phyloP scores from a whole-genome alignment of 1,139 yeast species.

The Meyerozyma carpophila region DNA sequence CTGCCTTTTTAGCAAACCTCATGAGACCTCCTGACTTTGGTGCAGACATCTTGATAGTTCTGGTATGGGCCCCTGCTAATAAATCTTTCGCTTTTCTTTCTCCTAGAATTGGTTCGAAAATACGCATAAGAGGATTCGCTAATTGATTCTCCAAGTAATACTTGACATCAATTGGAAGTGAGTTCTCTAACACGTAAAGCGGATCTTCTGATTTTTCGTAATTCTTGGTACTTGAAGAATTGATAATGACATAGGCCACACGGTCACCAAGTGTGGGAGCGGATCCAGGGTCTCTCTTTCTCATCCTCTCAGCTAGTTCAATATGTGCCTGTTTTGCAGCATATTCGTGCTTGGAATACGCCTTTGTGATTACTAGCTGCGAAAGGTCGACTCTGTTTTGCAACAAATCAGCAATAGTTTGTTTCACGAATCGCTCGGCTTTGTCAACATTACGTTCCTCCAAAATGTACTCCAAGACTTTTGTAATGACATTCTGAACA shows the following conservation, averaged over 20 bases:
- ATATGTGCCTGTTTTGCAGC: constrained; percentile 97
- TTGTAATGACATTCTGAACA: constrained; percentile 91
- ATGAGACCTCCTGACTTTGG: constrained; percentile 75
- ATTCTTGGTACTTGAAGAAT: constrained; percentile 77
- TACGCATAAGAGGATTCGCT: constrained; percentile 86
- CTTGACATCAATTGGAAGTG: constrained; percentile 89
- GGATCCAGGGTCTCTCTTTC: constrained; percentile 92
- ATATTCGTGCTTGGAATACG: constrained; percentile 83
- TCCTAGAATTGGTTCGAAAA: constrained; percentile 93
- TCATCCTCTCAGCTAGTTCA: constrained; percentile 93
- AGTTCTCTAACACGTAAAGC: constrained; percentile 82
- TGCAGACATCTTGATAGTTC: constrained; percentile 65
- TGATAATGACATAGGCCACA: constrained; percentile 93
- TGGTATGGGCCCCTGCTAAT: constrained; percentile 75
- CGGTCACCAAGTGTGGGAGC: constrained; percentile 98
- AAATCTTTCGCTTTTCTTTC: constrained; percentile 76
- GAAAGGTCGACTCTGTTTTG: constrained; percentile 92
- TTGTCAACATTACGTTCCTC: constrained; percentile 87
- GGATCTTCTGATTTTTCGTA: constrained; percentile 98
- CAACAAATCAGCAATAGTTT: constrained; percentile 81
- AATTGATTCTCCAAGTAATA: constrained; percentile 92
- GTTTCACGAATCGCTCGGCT: constrained; percentile 81
- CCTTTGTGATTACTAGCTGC: constrained; percentile 90
- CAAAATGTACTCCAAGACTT: constrained; percentile 77
- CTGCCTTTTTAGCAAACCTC: constrained; percentile 88